Conservation (phyloP, 192 early-diverging fungal genomes). For the Coemansia sp. region DNA sequence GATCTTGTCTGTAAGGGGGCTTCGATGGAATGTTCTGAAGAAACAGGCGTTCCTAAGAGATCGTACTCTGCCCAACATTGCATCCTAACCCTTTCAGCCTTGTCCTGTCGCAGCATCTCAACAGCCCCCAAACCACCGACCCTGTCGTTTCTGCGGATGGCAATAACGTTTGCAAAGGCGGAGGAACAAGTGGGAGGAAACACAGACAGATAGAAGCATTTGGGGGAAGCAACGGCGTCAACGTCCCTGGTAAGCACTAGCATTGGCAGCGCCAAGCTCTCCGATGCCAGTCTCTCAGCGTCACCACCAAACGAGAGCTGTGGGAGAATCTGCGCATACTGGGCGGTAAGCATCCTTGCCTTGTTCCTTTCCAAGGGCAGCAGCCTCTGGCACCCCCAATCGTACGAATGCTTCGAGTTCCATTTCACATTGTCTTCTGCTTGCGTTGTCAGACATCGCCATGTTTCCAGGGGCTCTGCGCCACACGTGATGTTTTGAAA, state of each 20-base stretch:
- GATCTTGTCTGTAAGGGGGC: not conserved
- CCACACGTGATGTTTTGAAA: conserved; percentile 25
- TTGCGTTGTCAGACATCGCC: conserved; percentile 19
- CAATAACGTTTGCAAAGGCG: conserved; percentile 46
- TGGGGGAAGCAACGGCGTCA: not conserved
- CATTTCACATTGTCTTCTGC: conserved; percentile 8
- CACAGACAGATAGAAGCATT: conserved; percentile 41
- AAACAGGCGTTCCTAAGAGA: conserved; percentile 30
- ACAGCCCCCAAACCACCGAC: not conserved
- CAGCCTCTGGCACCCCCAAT: conserved; percentile 30
- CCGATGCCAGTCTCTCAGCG: not conserved
- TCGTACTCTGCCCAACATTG: conserved; percentile 53
- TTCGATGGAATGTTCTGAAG: conserved; percentile 1
- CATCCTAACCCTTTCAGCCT: not conserved
- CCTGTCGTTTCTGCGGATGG: conserved; percentile 13
- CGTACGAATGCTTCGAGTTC: conserved; percentile 20
- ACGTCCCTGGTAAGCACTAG: conserved; percentile 31
- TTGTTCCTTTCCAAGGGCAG: conserved; percentile 34
- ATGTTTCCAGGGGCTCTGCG: conserved; percentile 29
- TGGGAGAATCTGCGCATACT: conserved; percentile 54
- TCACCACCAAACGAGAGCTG: conserved; percentile 7
- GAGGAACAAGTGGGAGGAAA: conserved; percentile 13
- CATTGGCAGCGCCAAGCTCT: conserved; percentile 31
- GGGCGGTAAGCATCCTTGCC: conserved; percentile 40
- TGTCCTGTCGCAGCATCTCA: conserved; percentile 4